phyloP scores from a whole-genome alignment of 345 rosid species.

The Nasturtium officinale region DNA sequence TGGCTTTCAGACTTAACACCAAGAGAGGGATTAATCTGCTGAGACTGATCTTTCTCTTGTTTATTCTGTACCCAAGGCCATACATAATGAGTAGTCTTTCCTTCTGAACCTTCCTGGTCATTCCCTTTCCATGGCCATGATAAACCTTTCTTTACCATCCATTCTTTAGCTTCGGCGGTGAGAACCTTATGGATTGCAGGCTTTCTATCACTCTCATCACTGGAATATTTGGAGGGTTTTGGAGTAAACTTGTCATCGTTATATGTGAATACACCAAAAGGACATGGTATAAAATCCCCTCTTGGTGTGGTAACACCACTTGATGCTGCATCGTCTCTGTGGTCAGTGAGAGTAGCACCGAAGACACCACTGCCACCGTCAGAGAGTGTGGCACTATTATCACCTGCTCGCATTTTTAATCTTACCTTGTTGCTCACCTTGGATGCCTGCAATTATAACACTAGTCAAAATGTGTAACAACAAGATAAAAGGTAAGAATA shows the following conservation, averaged over 20 bases:
- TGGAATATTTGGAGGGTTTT: constrained; percentile 53
- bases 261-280: constrained; percentile 59
- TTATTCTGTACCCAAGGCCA: constrained; percentile 59
- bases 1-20: constrained; percentile 50
- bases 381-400: constrained; percentile 47
- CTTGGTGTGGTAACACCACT: constrained; percentile 77
- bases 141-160: constrained; percentile 66
- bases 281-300: constrained; percentile 53
- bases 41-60: constrained; percentile 44
- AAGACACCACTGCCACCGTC: constrained; percentile 66
- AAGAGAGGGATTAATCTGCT: constrained; percentile 48
- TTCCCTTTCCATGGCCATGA: too few relatives aligned
- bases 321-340: constrained; percentile 65
- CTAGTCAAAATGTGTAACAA: constrained; percentile 40
- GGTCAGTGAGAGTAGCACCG: constrained; percentile 54
- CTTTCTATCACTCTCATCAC: constrained; percentile 65
- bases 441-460: constrained; percentile 57
- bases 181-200: constrained; percentile 64
- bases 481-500: constrained; percentile 20
- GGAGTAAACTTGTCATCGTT: constrained; percentile 51
- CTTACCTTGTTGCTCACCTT: constrained; percentile 73
- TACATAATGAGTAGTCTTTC: constrained; percentile 45
- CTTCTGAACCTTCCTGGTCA: constrained; percentile 59
- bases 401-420: constrained; percentile 59
- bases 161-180: too few relatives aligned